Conservation (phyloP, 768 basidiomycete genomes). For the Naematelia aurantialba region DNA sequence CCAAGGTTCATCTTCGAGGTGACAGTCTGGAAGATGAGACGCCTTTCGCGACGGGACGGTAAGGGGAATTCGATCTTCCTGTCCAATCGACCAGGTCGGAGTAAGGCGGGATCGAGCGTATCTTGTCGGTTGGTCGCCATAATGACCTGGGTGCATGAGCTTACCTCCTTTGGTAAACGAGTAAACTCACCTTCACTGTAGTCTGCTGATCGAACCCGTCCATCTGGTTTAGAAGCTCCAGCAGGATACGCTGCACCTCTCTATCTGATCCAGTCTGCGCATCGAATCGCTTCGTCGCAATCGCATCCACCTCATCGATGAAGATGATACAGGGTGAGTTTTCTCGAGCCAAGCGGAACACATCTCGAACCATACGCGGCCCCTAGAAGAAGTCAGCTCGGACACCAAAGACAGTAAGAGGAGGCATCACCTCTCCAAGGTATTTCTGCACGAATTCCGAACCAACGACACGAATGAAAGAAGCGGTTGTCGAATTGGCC, state of each 20-base stretch:
- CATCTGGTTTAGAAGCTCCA: constrained; percentile 98
- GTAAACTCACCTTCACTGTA: constrained; percentile 77
- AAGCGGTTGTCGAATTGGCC: constrained; percentile 91
- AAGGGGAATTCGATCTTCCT: constrained; percentile 98
- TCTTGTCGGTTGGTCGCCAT: constrained; percentile 99
- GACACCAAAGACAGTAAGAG: background rate
- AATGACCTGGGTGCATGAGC: constrained; percentile 66
- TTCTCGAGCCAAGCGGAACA: constrained; percentile 94
- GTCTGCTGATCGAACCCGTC: constrained; percentile 99
- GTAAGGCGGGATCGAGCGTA: constrained; percentile 92
- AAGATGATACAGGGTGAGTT: constrained; percentile 98
- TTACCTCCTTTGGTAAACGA: background rate
- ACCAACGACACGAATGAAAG: constrained; percentile 97
- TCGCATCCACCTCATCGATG: constrained; percentile 90
- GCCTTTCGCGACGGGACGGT: constrained; percentile 88
- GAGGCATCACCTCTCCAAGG: constrained; percentile 66
- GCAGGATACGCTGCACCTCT: constrained; percentile 95
- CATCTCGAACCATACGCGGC: constrained; percentile 98
- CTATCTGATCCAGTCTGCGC: constrained; percentile 98
- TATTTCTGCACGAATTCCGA: constrained; percentile 99
- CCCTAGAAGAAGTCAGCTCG: constrained; percentile 54
- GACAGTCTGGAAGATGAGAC: constrained; percentile 95
- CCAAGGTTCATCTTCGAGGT: constrained; percentile 97
- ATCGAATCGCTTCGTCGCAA: constrained; percentile 98
- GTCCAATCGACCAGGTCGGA: constrained; percentile 95